Evolutionary conservation across 169 alveolate species (phyloP).

Genomic region (Besnoitia besnoiti): DNA sequence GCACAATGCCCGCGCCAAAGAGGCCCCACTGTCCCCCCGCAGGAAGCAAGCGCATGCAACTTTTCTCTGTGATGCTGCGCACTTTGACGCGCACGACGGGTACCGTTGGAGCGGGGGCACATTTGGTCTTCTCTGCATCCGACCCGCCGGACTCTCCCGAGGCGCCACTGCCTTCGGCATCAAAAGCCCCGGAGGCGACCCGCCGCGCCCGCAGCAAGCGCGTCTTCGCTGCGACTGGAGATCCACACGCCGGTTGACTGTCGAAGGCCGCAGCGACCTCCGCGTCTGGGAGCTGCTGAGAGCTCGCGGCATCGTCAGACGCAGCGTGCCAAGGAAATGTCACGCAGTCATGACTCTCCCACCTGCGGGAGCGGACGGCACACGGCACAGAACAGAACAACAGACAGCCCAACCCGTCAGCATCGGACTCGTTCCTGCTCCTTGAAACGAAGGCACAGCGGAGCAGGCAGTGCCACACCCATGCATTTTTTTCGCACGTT

Average conservation of each 20-base stretch:
- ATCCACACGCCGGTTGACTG: neutral
- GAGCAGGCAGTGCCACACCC: too few relatives aligned
- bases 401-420: too few relatives aligned
- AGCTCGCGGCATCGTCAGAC: neutral
- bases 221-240: neutral
- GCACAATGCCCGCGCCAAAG: conserved; percentile 87
- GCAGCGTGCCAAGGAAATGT: conserved; percentile 64
- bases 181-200: neutral
- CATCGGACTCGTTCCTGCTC: too few relatives aligned
- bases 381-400: too few relatives aligned
- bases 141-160: neutral
- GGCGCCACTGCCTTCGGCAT: neutral
- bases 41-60: conserved; percentile 87
- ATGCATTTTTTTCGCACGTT: too few relatives aligned
- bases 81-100: conserved; percentile 67
- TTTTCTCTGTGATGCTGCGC: conserved; percentile 83
- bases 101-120: neutral
- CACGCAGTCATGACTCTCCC: conserved; percentile 65
- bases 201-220: neutral
- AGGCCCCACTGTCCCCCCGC: conserved; percentile 90
- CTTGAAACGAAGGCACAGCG: too few relatives aligned
- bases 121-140: neutral
- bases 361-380: conserved; percentile 2
- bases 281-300: neutral
- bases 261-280: conserved; percentile 9